Conservation (phyloP, 2,329 filamentous ascomycete species). For the Alternaria sp. region DNA sequence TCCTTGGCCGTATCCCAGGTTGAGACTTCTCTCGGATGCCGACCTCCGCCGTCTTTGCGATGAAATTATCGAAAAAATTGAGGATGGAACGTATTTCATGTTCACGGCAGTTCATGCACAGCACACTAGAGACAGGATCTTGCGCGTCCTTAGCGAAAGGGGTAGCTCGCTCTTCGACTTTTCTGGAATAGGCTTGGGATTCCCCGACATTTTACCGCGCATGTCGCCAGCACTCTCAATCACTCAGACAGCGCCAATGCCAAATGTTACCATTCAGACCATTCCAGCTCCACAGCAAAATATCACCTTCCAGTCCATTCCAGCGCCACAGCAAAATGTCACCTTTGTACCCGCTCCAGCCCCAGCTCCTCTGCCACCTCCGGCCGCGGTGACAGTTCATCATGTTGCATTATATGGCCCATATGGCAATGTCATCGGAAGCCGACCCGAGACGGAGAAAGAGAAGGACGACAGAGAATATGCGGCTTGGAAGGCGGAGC, state of each 20-base stretch:
- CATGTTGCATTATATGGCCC: too few species aligned
- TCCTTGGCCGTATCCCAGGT: background rate
- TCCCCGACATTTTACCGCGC: background rate
- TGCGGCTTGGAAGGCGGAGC: conserved; percentile 1
- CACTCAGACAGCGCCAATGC: background rate
- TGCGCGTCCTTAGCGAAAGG: background rate
- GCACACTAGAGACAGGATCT: background rate
- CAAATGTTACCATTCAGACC: background rate
- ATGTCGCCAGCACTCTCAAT: background rate
- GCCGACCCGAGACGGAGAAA: background rate
- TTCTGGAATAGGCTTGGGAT: too few species aligned
- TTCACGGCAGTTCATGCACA: too few species aligned
- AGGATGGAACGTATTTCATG: too few species aligned
- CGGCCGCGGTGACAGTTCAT: too few species aligned
- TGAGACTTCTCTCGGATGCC: background rate
- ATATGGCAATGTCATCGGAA: background rate
- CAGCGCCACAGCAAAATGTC: background rate
- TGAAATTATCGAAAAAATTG: too few species aligned
- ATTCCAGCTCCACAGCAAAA: background rate
- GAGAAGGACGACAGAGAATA: background rate
- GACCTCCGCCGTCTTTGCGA: background rate
- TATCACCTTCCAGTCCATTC: background rate
- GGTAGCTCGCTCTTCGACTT: too few species aligned
- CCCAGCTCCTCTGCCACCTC: background rate
- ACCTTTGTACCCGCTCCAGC: background rate